Percentiles rank a stretch among this genome's conserved stretches.
These are phyloP conservation scores for Bipolaris gigantea DNA, from an alignment of 2,329 filamentous ascomycete species.

Conservation along the genomic window DNA sequence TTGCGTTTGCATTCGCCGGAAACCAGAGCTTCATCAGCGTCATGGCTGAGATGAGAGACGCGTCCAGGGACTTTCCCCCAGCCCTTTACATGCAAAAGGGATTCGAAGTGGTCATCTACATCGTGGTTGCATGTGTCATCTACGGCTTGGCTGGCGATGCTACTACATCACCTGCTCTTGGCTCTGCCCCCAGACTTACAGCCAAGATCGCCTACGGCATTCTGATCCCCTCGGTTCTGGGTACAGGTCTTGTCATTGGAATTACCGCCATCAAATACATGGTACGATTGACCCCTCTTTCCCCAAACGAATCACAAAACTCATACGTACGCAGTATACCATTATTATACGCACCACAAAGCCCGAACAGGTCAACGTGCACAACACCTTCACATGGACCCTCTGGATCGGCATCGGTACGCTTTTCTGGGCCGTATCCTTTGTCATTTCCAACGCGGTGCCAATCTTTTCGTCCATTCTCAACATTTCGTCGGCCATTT, in stretches of 20 bases:
- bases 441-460: constrained; percentile 49
- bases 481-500: constrained; percentile 59
- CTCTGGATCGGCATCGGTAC: constrained; percentile 64
- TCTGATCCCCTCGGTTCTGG: constrained; percentile 69
- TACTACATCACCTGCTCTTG: constrained; percentile 67
- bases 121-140: constrained; percentile 68
- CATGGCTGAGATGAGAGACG: constrained; percentile 65
- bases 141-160: constrained; percentile 65
- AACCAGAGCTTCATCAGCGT: constrained; percentile 69
- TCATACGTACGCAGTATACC: constrained; percentile 52
- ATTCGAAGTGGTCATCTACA: constrained; percentile 61
- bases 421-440: constrained; percentile 58
- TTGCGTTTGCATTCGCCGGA: constrained; percentile 69
- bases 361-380: constrained; percentile 29
- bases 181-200: constrained; percentile 59
- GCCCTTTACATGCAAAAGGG: constrained; percentile 61
- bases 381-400: constrained; percentile 60
- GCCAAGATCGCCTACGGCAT: constrained; percentile 69
- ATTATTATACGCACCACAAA: constrained; percentile 56
- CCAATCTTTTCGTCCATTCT: constrained; percentile 63
- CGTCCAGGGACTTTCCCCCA: constrained; percentile 60
- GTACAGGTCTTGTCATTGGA: constrained; percentile 70
- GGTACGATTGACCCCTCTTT: neutral
- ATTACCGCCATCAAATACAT: constrained; percentile 68
- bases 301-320: neutral